A percentile compares a stretch with the other conserved stretches of the same genome.
These are phyloP conservation scores for Podila epicladia DNA, from an alignment of 192 early-diverging fungal species.

Conservation along the genomic window DNA sequence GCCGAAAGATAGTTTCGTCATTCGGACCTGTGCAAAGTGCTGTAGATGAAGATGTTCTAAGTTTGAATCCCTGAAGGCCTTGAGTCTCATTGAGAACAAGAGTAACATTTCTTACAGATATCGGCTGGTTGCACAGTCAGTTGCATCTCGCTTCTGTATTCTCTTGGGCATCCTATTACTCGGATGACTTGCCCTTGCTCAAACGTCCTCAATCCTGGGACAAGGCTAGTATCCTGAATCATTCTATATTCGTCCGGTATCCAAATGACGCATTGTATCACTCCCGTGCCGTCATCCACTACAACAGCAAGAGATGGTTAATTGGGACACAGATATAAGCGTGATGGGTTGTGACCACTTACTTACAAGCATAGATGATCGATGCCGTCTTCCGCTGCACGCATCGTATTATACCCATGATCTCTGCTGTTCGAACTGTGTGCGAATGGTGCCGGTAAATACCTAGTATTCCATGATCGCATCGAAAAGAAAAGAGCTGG, in stretches of 20 bases:
- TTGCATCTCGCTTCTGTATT: constrained; percentile 15
- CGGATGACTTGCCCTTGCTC: constrained; percentile 21
- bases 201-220: neutral
- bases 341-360: neutral
- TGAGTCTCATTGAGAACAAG: neutral
- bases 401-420: constrained; percentile 28
- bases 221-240: constrained; percentile 3
- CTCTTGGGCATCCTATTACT: constrained; percentile 1
- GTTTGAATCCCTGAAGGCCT: neutral
- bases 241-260: constrained; percentile 32
- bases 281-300: constrained; percentile 48
- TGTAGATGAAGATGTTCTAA: neutral
- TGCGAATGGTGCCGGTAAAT: constrained; percentile 35
- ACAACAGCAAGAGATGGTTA: neutral
- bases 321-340: neutral
- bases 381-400: constrained; percentile 12
- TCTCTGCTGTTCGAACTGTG: constrained; percentile 23
- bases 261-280: constrained; percentile 34
- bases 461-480: neutral
- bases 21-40: constrained; percentile 20
- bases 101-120: neutral
- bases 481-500: neutral
- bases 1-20: constrained; percentile 35
- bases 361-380: constrained; percentile 23
- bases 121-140: constrained; percentile 22